Conservation (phyloP, 345 rosid genomes). For the Pelargonium nanum region DNA sequence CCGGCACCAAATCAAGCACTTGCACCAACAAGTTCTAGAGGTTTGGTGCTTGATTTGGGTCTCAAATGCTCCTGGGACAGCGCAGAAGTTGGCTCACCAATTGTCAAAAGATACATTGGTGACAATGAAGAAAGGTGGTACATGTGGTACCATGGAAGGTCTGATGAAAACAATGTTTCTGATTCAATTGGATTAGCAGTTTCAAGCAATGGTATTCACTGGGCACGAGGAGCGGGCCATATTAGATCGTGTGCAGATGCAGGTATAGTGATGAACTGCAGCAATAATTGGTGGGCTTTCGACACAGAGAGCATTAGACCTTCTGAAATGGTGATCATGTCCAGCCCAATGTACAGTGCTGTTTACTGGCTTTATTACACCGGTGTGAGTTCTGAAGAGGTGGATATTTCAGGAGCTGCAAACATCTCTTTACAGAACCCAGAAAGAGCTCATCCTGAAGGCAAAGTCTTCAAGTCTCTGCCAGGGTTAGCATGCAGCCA, state of each 20-base stretch:
- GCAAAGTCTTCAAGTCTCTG: slow-evolving; percentile 31
- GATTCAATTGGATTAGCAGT: slow-evolving; percentile 42
- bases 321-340: slow-evolving; percentile 61
- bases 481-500: slow-evolving; percentile 81
- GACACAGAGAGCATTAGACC: slow-evolving; percentile 61
- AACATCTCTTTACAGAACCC: too few species aligned
- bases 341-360: slow-evolving; percentile 53
- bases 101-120: slow-evolving; percentile 38
- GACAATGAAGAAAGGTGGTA: slow-evolving; percentile 46
- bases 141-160: slow-evolving; percentile 42
- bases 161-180: not conserved
- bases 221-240: slow-evolving; percentile 27
- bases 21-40: slow-evolving; percentile 20
- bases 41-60: slow-evolving; percentile 37
- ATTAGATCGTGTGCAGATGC: slow-evolving; percentile 46
- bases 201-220: slow-evolving; percentile 42
- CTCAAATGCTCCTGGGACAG: slow-evolving; percentile 30
- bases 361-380: slow-evolving; percentile 84
- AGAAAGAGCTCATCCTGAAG: not conserved
- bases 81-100: slow-evolving; percentile 35
- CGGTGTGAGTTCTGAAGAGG: slow-evolving; percentile 39
- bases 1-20: slow-evolving; percentile 14
- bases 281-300: slow-evolving; percentile 81
- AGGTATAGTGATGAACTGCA: slow-evolving; percentile 55
- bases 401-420: slow-evolving; percentile 15